Evolutionary conservation across 164 flowering plant genomes (phyloP).

Genomic region (Kingdonia uniflora): DNA sequence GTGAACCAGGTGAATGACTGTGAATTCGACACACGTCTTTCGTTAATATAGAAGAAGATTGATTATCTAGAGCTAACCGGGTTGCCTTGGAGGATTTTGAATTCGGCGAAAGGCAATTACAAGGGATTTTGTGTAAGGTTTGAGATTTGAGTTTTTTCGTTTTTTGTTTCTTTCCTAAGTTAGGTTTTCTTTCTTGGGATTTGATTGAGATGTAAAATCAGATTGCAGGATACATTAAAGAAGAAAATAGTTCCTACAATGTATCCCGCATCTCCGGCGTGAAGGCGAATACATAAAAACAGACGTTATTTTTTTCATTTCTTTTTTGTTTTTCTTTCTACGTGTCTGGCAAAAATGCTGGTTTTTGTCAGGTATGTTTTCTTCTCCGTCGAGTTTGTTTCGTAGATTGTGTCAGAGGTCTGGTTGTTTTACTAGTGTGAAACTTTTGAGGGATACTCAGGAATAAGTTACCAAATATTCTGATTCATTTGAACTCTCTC

Average conservation of each 20-base stretch:
- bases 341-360: conserved; percentile 24
- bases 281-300: conserved; percentile 18
- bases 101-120: conserved; percentile 12
- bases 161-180: not conserved
- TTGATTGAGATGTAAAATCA: conserved; percentile 38
- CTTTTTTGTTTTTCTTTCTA: conserved; percentile 17
- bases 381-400: conserved; percentile 12
- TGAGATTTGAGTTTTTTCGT: conserved; percentile 22
- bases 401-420: conserved; percentile 19
- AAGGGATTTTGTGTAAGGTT: conserved; percentile 33
- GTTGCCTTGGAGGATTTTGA: conserved; percentile 22
- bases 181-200: conserved; percentile 23
- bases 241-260: conserved; percentile 11
- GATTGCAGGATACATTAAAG: conserved; percentile 24
- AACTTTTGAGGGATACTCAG: conserved; percentile 19
- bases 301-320: conserved; percentile 6
- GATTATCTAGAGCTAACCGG: conserved; percentile 34
- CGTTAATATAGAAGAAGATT: conserved; percentile 17
- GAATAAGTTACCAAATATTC: conserved; percentile 24
- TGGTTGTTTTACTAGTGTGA: conserved; percentile 32
- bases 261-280: conserved; percentile 19
- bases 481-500: conserved; percentile 15
- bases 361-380: conserved; percentile 22
- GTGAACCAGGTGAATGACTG: conserved; percentile 18
- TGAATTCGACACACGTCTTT: conserved; percentile 21